phyloP scores from a whole-genome alignment of 202 grass and related monocot genomes.

The Eragrostis tef region DNA sequence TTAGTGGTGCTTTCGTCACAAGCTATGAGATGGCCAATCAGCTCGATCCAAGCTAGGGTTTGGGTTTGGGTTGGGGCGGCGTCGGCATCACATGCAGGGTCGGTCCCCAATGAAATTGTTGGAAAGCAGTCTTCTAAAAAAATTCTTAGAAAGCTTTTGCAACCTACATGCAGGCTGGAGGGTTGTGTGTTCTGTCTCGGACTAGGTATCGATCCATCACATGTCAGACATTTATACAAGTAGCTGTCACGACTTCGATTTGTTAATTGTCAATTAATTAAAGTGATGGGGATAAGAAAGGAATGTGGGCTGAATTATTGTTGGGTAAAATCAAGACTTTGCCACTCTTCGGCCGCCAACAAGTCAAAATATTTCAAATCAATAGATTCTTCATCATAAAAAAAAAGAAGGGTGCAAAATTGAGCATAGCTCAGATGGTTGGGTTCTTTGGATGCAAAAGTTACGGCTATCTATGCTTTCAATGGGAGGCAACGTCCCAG shows the following conservation, averaged over 20 bases:
- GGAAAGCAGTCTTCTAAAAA: too few species aligned
- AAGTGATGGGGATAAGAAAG: not conserved
- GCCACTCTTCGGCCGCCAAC: not conserved
- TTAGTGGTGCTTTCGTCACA: slow-evolving; percentile 29
- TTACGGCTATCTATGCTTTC: too few species aligned
- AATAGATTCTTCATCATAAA: too few species aligned
- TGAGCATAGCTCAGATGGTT: too few species aligned
- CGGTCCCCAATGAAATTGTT: not conserved
- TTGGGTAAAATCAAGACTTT: not conserved
- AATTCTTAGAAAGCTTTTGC: slow-evolving; percentile 2
- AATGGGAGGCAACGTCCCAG: too few species aligned
- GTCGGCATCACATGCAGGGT: slow-evolving; percentile 34
- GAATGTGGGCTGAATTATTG: not conserved
- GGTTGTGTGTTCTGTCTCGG: not conserved
- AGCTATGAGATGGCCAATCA: not conserved
- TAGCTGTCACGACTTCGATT: not conserved
- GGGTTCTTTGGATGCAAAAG: too few species aligned
- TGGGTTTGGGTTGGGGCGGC: slow-evolving; percentile 1
- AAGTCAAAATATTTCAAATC: not conserved
- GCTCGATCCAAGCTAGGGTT: not conserved
- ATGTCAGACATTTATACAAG: slow-evolving; percentile 17
- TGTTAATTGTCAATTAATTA: not conserved
- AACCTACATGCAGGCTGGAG: not conserved
- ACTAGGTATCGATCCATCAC: slow-evolving; percentile 11
- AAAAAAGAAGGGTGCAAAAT: not conserved